These are phyloP conservation scores for Aristolochia fimbriata DNA, from an alignment of 164 flowering plant species.

Conservation along the genomic window DNA sequence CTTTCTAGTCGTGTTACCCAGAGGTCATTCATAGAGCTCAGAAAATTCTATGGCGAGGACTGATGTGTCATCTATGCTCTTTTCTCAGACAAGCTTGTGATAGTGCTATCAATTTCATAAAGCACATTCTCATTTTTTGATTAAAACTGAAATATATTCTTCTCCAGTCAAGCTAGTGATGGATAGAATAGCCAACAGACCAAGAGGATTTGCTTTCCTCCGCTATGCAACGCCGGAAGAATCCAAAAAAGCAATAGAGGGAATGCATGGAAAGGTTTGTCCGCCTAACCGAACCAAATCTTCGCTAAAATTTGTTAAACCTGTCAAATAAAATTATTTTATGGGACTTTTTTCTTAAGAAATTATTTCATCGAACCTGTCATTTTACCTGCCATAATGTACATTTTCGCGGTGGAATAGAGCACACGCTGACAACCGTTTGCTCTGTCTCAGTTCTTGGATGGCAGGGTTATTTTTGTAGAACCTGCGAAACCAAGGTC, in stretches of 20 bases:
- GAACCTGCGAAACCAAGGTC: conserved; percentile 77
- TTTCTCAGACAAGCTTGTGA: background rate
- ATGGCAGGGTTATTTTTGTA: conserved; percentile 91
- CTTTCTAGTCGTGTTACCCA: too few relatives aligned
- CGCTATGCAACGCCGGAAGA: conserved; percentile 77
- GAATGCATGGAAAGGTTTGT: conserved; percentile 94
- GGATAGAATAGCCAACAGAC: conserved; percentile 87
- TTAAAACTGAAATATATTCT: background rate
- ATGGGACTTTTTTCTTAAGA: too few relatives aligned
- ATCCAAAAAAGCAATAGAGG: conserved; percentile 75
- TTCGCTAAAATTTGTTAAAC: too few relatives aligned
- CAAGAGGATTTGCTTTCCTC: conserved; percentile 91
- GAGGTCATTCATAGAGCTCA: too few relatives aligned
- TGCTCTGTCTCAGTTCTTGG: conserved; percentile 53
- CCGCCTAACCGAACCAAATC: background rate
- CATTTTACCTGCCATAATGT: too few relatives aligned
- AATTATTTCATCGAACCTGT: too few relatives aligned
- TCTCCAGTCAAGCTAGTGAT: conserved; percentile 76
- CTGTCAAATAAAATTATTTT: too few relatives aligned
- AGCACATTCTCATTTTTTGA: background rate
- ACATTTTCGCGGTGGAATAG: too few relatives aligned
- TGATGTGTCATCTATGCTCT: background rate
- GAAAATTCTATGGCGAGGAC: too few relatives aligned
- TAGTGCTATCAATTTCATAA: too few relatives aligned
- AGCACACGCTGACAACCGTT: background rate